Conservation (phyloP, 148 eudicot species). For the Mesembryanthemum crystallinum region DNA sequence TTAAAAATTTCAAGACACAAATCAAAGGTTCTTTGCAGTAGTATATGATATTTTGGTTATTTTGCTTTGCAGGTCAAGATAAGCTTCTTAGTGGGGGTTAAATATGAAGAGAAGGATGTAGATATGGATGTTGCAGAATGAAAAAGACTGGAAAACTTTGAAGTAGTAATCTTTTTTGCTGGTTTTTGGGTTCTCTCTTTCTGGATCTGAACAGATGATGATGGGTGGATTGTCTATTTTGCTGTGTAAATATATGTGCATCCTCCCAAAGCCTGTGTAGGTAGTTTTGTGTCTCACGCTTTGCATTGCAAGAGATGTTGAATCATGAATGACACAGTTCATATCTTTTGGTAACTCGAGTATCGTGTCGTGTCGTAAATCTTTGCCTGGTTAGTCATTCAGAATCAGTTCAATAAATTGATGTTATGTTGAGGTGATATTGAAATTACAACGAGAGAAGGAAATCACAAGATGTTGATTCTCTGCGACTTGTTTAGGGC, state of each 20-base stretch:
- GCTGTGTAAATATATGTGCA: slow-evolving; percentile 14
- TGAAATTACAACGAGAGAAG: too few relatives aligned
- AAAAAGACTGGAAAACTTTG: background rate
- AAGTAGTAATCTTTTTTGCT: background rate
- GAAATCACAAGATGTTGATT: too few relatives aligned
- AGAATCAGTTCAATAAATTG: too few relatives aligned
- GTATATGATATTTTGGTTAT: background rate
- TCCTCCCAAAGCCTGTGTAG: background rate
- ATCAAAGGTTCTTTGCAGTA: background rate
- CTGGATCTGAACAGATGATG: background rate
- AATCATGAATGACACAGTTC: background rate
- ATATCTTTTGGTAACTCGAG: too few relatives aligned
- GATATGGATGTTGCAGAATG: slow-evolving; percentile 35
- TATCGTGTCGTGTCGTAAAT: too few relatives aligned
- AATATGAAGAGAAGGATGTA: slow-evolving; percentile 59
- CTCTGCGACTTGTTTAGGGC: background rate
- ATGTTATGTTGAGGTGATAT: too few relatives aligned
- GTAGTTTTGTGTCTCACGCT: background rate
- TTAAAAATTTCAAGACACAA: too few relatives aligned
- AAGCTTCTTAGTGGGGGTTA: slow-evolving; percentile 81
- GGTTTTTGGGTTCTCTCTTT: background rate
- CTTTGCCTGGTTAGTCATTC: too few relatives aligned
- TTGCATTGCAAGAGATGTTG: background rate
- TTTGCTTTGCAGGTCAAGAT: slow-evolving; percentile 53
- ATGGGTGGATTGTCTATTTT: slow-evolving; percentile 8